Evolutionary conservation across 352 stramenopile genomes (phyloP).

Genomic region (Thalassiosira livingstoniorum): DNA sequence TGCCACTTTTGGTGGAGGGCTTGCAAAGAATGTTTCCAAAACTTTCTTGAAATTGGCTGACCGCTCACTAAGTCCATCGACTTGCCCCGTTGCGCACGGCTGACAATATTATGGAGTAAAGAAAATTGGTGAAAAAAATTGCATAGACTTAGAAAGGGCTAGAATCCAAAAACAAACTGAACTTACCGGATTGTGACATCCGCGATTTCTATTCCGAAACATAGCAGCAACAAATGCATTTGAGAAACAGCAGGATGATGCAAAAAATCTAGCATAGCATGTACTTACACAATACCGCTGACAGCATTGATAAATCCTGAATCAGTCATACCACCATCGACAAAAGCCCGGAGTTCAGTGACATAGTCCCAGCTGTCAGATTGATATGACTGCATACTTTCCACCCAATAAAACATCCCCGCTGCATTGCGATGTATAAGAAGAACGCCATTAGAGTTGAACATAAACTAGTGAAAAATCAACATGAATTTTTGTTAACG

Average conservation of each 20-base stretch:
- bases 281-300: conserved; percentile 21
- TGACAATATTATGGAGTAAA: background rate
- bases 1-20: background rate
- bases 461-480: no score
- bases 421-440: no score
- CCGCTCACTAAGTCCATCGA: conserved; percentile 6
- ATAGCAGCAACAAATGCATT: background rate
- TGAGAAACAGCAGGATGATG: background rate
- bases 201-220: conserved; percentile 2
- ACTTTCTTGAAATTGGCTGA: background rate
- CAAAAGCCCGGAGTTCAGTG: conserved; percentile 12
- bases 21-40: background rate
- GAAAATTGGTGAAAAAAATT: background rate
- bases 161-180: background rate
- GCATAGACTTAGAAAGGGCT: background rate
- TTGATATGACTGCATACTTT: conserved; percentile 37
- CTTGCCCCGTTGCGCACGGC: conserved; percentile 17
- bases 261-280: background rate
- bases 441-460: no score
- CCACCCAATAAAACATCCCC: conserved; percentile 58
- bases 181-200: conserved; percentile 28
- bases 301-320: conserved; percentile 28
- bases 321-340: conserved; percentile 30
- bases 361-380: conserved; percentile 29
- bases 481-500: no score